Base-by-base conservation (phyloP, 345 rosid species). In the Crucihimalaya himalaica region DNA sequence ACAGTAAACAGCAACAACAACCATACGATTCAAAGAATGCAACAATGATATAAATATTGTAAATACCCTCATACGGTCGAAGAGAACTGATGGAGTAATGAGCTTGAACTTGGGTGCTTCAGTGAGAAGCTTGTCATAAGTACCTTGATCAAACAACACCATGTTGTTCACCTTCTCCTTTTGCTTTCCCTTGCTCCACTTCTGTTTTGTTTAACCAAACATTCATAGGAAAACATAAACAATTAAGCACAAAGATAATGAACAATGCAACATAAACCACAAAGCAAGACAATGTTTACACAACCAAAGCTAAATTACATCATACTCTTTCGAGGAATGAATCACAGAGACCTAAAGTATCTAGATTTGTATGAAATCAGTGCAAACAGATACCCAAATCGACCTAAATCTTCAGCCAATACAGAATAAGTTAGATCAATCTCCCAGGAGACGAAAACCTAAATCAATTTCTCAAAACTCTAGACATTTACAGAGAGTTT, bases 111-210 rank as follows among this genome's bases (percentile, higher is more conserved):
- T 91, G 15, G 97, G 92, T 8, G 86, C 92, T 46, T 91, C 95
- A 5, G 86, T 42, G 23, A 91, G 84, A 13, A 91, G 95, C 85
- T 87, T 89, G 72, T 91, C 95, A 50, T 88, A 91, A 40, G 92
- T 88, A 4, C 70, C 92, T 53, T 88, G 97, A 72, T 91, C 97
- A 60, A 91, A 91, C 76, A 90, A 62, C 48, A 88, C 92, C 97
- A 87, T 86, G 87, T 90, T 90, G 88, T 90, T 90, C 73, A 90
- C 97, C 82, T 91, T 91, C 84, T 91, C 97, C 91, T 91, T 91
- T 79, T 91, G 97, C 84, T 91, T 88, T 73, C 94, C 95, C 76
- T 91, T 91, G 86, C 92, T 87, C 97, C 95, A 91, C 85, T 91
- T 91, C 92, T 89, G 84, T 80, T 65, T 62, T 18, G 8, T 32